phyloP scores from a whole-genome alignment of 2,329 filamentous ascomycete species.

The Lachnellula hyalina region DNA sequence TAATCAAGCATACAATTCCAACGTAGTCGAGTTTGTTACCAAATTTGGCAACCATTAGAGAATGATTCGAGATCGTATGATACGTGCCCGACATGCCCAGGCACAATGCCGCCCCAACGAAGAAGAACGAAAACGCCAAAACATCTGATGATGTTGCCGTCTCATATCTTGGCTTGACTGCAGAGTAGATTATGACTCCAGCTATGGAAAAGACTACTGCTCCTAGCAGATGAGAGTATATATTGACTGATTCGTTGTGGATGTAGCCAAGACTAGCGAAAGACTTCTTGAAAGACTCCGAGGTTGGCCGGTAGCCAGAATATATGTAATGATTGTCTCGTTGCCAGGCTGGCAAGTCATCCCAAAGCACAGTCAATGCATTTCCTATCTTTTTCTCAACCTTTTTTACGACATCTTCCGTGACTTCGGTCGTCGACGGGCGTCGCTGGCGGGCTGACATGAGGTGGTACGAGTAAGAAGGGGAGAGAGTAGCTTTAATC shows the following conservation, averaged over 20 bases:
- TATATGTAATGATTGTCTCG: conserved; percentile 66
- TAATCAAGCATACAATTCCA: conserved; percentile 87
- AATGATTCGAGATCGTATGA: conserved; percentile 84
- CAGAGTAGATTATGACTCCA: conserved; percentile 48
- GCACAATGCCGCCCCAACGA: conserved; percentile 66
- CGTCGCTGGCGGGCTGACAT: conserved; percentile 28
- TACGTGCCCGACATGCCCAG: conserved; percentile 79
- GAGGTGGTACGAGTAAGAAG: not conserved
- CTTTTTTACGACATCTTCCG: conserved; percentile 20
- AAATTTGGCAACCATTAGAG: conserved; percentile 67
- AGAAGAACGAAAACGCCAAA: conserved; percentile 73
- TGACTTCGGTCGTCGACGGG: conserved; percentile 19
- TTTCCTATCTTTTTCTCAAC: conserved; percentile 33
- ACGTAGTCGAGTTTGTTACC: conserved; percentile 94
- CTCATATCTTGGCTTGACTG: conserved; percentile 60
- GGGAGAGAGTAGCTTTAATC: not conserved
- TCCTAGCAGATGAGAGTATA: conserved; percentile 66
- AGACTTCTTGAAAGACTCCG: conserved; percentile 54
- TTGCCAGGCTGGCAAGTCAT: conserved; percentile 47
- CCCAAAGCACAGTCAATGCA: conserved; percentile 41
- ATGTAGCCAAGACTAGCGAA: conserved; percentile 54
- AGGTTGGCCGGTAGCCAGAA: conserved; percentile 59
- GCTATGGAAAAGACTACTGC: conserved; percentile 51
- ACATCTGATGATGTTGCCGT: conserved; percentile 58
- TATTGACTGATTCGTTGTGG: conserved; percentile 63